Conservation (phyloP, 345 rosid species). For the Turnera subulata region DNA sequence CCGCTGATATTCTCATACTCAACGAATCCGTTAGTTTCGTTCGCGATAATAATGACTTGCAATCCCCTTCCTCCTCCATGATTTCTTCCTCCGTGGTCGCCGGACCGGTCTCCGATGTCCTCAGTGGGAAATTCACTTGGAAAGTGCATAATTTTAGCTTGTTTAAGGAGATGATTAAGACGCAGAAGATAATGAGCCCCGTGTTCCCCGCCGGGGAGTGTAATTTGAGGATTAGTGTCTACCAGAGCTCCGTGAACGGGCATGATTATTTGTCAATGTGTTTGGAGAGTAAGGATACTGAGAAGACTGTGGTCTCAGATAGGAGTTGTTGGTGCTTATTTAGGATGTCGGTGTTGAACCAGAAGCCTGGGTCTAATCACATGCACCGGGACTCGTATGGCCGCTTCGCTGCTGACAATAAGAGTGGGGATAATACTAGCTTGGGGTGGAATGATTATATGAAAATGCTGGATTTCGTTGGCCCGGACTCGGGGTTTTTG, state of each 20-base stretch:
- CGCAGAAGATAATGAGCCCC: constrained; percentile 98
- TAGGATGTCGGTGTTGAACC: constrained; percentile 92
- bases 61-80: constrained; percentile 33
- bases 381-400: constrained; percentile 94
- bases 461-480: constrained; percentile 88
- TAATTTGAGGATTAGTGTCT: constrained; percentile 85
- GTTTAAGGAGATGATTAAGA: constrained; percentile 94
- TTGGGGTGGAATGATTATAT: constrained; percentile 97
- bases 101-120: constrained; percentile 67
- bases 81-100: constrained; percentile 43
- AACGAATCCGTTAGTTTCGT: constrained; percentile 79
- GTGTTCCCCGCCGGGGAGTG: constrained; percentile 98
- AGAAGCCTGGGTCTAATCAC: constrained; percentile 80
- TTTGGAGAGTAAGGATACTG: constrained; percentile 93
- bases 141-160: constrained; percentile 93
- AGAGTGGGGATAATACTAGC: constrained; percentile 95
- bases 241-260: constrained; percentile 79
- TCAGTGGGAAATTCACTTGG: constrained; percentile 97
- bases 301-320: constrained; percentile 58
- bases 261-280: constrained; percentile 91
- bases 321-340: constrained; percentile 99
- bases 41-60: constrained; percentile 74
- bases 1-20: constrained; percentile 84
- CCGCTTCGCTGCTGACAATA: constrained; percentile 86
- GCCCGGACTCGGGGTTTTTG: constrained; percentile 66